phyloP scores from a whole-genome alignment of 1,284 basidiomycete genomes.

The Malassezia dermatis region DNA sequence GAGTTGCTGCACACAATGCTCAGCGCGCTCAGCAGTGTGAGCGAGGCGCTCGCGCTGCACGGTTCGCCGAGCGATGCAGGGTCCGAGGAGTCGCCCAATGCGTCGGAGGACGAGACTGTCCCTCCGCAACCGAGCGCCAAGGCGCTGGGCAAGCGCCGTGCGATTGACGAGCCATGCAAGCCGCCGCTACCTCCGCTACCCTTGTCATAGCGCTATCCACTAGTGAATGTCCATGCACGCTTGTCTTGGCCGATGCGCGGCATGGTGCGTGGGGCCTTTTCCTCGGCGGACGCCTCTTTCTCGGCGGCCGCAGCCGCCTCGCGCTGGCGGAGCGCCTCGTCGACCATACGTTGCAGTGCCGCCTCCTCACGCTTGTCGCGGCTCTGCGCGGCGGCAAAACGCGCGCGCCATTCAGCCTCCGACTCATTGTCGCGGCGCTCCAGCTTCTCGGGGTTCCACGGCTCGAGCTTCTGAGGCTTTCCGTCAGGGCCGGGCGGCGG shows the following conservation, averaged over 20 bases:
- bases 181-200: neutral
- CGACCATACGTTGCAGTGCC: slow-evolving; percentile 12
- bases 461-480: neutral
- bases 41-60: slow-evolving; percentile 6
- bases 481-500: slow-evolving; percentile 23
- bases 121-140: slow-evolving; percentile 5
- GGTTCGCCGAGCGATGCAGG: neutral
- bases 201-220: neutral
- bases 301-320: neutral
- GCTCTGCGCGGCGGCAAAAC: slow-evolving; percentile 5
- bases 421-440: neutral
- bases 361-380: slow-evolving; percentile 11
- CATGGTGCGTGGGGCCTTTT: neutral
- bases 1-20: slow-evolving; percentile 2
- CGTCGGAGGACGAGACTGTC: neutral
- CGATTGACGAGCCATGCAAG: slow-evolving; percentile 1
- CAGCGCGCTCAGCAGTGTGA: neutral
- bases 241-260: slow-evolving; percentile 16
- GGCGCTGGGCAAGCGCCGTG: slow-evolving; percentile 18
- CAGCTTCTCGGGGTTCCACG: slow-evolving; percentile 14
- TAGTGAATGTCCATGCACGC: slow-evolving; percentile 7
- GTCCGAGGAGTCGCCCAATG: neutral
- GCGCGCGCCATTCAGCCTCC: slow-evolving; percentile 8
- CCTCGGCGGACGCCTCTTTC: neutral
- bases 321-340: slow-evolving; percentile 1